These are phyloP conservation scores for Crithidia sp. DNA, from an alignment of 208 protist genomes.

Conservation along the genomic window DNA sequence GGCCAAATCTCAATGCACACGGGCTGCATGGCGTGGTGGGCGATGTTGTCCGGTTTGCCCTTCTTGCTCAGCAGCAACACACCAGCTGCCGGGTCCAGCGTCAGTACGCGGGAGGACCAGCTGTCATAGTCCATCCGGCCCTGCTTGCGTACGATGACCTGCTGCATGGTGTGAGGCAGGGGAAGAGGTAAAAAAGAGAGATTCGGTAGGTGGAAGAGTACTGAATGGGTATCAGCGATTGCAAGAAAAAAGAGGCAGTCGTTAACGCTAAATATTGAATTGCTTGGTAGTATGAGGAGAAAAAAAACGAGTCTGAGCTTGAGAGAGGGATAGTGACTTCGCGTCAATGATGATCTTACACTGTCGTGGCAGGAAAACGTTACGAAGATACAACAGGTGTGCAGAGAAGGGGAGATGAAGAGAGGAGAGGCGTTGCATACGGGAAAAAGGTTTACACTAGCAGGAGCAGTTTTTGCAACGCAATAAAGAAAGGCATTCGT, in stretches of 20 bases:
- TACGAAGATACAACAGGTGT: neutral
- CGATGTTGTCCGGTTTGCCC: neutral
- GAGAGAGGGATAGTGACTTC: neutral
- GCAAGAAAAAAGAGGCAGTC: too few species aligned
- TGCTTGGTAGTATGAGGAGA: neutral
- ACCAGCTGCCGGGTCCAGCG: neutral
- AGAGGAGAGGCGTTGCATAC: neutral
- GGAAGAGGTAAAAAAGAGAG: neutral
- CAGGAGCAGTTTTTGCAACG: neutral
- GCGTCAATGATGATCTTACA: neutral
- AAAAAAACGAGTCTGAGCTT: neutral
- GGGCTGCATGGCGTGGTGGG: constrained; percentile 7
- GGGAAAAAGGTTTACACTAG: neutral
- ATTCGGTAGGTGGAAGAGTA: too few species aligned
- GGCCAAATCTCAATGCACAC: constrained; percentile 1
- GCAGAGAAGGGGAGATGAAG: neutral
- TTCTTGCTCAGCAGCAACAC: constrained; percentile 9
- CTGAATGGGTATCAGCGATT: too few species aligned
- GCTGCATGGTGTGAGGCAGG: neutral
- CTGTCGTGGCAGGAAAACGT: too few species aligned
- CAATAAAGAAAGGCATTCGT: neutral
- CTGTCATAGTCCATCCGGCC: neutral
- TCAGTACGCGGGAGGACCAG: constrained; percentile 10
- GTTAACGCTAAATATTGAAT: too few species aligned
- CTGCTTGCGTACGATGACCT: constrained; percentile 3